phyloP scores from a whole-genome alignment of 2,329 filamentous ascomycete genomes.

The Cytospora leucostoma region DNA sequence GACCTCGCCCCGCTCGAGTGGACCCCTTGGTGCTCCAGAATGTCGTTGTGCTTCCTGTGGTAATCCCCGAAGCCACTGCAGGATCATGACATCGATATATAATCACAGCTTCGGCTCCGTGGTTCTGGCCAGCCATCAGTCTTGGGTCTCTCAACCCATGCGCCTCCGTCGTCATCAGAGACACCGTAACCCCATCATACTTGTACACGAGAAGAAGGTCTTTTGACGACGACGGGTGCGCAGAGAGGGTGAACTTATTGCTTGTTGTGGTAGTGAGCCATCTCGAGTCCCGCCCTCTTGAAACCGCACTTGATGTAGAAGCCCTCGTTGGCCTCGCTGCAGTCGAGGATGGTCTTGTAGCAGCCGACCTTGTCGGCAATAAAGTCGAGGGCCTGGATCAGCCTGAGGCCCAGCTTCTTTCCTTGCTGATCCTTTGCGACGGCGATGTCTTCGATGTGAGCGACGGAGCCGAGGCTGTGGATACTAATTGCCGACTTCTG shows the following conservation, averaged over 20 bases:
- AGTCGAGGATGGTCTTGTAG: slow-evolving; percentile 97
- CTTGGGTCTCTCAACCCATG: neutral
- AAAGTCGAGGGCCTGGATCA: slow-evolving; percentile 91
- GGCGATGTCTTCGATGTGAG: slow-evolving; percentile 97
- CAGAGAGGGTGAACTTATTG: slow-evolving; percentile 25
- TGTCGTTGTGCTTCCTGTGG: neutral
- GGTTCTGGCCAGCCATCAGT: slow-evolving; percentile 22
- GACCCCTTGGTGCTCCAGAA: neutral
- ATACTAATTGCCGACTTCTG: slow-evolving; percentile 52
- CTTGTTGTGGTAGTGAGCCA: slow-evolving; percentile 88
- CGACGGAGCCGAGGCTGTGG: slow-evolving; percentile 78
- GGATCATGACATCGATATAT: neutral
- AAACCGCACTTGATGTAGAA: slow-evolving; percentile 99
- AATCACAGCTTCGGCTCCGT: slow-evolving; percentile 24
- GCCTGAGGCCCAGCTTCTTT: slow-evolving; percentile 89
- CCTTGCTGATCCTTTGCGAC: slow-evolving; percentile 94
- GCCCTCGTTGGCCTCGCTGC: slow-evolving; percentile 92
- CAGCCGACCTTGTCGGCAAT: slow-evolving; percentile 87
- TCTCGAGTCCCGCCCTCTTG: slow-evolving; percentile 86
- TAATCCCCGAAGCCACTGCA: neutral
- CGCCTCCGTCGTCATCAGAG: neutral
- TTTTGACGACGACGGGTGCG: neutral
- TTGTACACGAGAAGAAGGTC: neutral
- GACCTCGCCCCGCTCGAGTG: neutral
- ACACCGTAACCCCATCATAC: neutral